Evolutionary conservation across 352 stramenopile genomes (phyloP), one percentile per base, ranked within the genome.

Genomic region (Globisporangium orthogonon): DNA sequence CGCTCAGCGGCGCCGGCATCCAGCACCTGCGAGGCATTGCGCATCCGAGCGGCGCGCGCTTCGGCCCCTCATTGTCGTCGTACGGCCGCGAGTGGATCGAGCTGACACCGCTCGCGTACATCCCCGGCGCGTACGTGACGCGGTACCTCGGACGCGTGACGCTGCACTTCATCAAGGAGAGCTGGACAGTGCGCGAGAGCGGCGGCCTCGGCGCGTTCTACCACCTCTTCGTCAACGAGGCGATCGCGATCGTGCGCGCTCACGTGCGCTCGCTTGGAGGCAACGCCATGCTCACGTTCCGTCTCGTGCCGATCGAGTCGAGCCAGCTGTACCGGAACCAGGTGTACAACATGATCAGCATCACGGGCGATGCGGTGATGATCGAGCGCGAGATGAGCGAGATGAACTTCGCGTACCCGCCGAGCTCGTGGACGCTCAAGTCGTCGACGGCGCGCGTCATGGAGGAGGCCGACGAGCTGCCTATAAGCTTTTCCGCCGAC

Each of bases 311-410:
- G 4, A 94, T 93, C 53, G 86, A 96, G 63, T 94, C 85, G 9
- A 94, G 83, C 45, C 83, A 92, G 47, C 63, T 94, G 33, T 91
- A 93, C 50, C 85, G 86, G 46, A 96, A 96, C 62, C 86, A 94
- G 63, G 84, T 94, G 54, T 96, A 96, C 83, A 95, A 95, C 68
- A 94, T 96, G 83, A 94, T 96, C 51, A 94, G 82, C 56, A 89
- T 96, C 63, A 95, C 83, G 2, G 87, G 87, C 5, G 86, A 94
- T 60, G 79, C 83, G 9, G 84, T 90, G 29, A 90, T 91, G 77
- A 78, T 91, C 30, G 76, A 86, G 58, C 75, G 81, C 29, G 69
- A 91, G 45, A 52, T 44, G 23, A 57, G 51, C 52, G 69, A 80
- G 49, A 53, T 62, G 48, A 69, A 70, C 47, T 63, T 67, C 23